Conservation (phyloP, 331 rosid species). For the Pyracantha coccinea region DNA sequence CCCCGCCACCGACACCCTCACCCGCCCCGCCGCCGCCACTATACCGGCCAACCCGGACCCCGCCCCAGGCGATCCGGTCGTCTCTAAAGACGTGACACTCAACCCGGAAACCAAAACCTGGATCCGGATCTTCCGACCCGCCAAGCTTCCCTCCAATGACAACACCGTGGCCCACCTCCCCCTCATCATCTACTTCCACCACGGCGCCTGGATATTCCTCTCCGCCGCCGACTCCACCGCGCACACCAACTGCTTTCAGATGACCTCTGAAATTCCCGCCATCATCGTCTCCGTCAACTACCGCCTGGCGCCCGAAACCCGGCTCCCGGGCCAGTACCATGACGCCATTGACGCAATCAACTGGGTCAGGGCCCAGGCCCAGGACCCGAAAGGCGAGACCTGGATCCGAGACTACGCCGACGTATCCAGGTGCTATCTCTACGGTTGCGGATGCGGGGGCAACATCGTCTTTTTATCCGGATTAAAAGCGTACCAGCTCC, state of each 20-base stretch:
- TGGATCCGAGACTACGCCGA: constrained; percentile 58
- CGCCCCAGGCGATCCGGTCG: background rate
- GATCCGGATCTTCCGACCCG: constrained; percentile 43
- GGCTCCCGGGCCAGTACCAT: constrained; percentile 37
- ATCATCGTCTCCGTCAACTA: constrained; percentile 34
- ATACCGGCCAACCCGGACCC: constrained; percentile 22
- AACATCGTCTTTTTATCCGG: constrained; percentile 37
- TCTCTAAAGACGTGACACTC: constrained; percentile 38
- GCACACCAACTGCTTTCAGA: constrained; percentile 14
- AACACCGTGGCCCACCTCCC: constrained; percentile 44
- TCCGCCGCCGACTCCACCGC: background rate
- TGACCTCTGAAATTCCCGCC: constrained; percentile 29
- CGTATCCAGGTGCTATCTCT: constrained; percentile 39
- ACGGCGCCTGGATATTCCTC: constrained; percentile 37
- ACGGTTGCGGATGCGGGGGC: constrained; percentile 36
- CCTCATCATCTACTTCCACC: constrained; percentile 41
- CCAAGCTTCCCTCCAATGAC: constrained; percentile 55
- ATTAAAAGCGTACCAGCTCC: background rate
- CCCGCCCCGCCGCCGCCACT: constrained; percentile 7
- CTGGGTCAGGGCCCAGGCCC: constrained; percentile 38
- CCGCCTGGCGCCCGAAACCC: constrained; percentile 40
- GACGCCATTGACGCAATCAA: constrained; percentile 29
- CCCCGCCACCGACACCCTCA: constrained; percentile 31
- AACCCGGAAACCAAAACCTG: constrained; percentile 18
- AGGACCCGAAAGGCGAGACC: constrained; percentile 27